These are phyloP conservation scores for Dipteronia sinensis DNA, from an alignment of 345 rosid species.

Conservation along the genomic window DNA sequence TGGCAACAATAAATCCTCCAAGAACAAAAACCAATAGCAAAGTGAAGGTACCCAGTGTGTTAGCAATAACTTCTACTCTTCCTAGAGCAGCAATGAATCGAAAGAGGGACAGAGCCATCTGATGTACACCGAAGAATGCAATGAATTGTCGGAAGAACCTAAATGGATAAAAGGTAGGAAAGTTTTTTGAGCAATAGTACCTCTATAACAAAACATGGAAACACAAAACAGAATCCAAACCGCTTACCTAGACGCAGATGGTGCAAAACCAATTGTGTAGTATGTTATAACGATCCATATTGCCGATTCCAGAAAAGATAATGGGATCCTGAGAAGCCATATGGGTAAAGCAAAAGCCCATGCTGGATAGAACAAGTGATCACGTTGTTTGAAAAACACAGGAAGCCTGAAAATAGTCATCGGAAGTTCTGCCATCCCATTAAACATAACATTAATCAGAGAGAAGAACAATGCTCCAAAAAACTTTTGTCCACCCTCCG, in stretches of 20 bases:
- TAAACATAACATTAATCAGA: conserved; percentile 60
- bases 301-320: conserved; percentile 61
- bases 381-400: conserved; percentile 75
- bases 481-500: conserved; percentile 47
- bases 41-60: conserved; percentile 63
- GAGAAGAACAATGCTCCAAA: conserved; percentile 65
- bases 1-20: conserved; percentile 86
- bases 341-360: conserved; percentile 72
- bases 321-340: conserved; percentile 62
- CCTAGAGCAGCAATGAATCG: conserved; percentile 88
- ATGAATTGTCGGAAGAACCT: conserved; percentile 82
- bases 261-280: conserved; percentile 71
- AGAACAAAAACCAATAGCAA: conserved; percentile 74
- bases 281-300: conserved; percentile 65
- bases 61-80: conserved; percentile 73
- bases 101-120: conserved; percentile 86
- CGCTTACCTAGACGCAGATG: conserved; percentile 56
- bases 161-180: neutral
- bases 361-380: conserved; percentile 63
- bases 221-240: neutral
- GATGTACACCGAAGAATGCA: conserved; percentile 72
- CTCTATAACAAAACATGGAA: neutral
- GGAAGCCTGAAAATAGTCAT: conserved; percentile 66
- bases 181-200: neutral
- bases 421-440: conserved; percentile 65